These are phyloP conservation scores for Cicer cuneatum DNA, from an alignment of 306 rosid species.

Conservation along the genomic window DNA sequence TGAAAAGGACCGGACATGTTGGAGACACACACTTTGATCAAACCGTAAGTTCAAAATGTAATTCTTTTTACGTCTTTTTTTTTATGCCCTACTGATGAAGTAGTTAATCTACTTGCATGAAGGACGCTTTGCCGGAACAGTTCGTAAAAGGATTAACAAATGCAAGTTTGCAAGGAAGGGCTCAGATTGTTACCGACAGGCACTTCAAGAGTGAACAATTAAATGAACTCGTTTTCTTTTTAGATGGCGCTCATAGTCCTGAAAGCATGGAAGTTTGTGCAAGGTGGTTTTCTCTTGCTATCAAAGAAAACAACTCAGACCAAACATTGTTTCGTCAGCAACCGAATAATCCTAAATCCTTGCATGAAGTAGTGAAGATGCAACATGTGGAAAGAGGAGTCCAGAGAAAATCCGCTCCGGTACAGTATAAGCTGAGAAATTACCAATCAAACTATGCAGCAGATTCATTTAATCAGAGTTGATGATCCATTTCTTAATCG, in stretches of 20 bases:
- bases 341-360: conserved; percentile 50
- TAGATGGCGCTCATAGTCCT: conserved; percentile 99
- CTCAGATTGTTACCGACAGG: conserved; percentile 83
- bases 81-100: conserved; percentile 18
- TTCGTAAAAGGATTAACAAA: conserved; percentile 76
- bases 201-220: conserved; percentile 55
- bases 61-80: background rate
- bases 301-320: conserved; percentile 56
- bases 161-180: conserved; percentile 95
- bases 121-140: conserved; percentile 81
- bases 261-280: conserved; percentile 95
- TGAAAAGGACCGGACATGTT: conserved; percentile 77
- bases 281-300: conserved; percentile 80
- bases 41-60: conserved; percentile 61
- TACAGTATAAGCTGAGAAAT: conserved; percentile 42
- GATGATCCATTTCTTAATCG: conserved; percentile 34
- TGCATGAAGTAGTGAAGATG: conserved; percentile 53
- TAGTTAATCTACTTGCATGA: conserved; percentile 46
- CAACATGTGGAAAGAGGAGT: conserved; percentile 44
- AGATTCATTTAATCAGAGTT: background rate
- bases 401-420: conserved; percentile 69
- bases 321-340: conserved; percentile 50
- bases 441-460: background rate
- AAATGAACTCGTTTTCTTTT: conserved; percentile 73
- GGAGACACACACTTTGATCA: conserved; percentile 57